Percentiles rank a stretch among this genome's conserved stretches.
These are phyloP conservation scores for Trichoderma breve DNA, from an alignment of 2,329 filamentous ascomycete species.

Conservation along the genomic window DNA sequence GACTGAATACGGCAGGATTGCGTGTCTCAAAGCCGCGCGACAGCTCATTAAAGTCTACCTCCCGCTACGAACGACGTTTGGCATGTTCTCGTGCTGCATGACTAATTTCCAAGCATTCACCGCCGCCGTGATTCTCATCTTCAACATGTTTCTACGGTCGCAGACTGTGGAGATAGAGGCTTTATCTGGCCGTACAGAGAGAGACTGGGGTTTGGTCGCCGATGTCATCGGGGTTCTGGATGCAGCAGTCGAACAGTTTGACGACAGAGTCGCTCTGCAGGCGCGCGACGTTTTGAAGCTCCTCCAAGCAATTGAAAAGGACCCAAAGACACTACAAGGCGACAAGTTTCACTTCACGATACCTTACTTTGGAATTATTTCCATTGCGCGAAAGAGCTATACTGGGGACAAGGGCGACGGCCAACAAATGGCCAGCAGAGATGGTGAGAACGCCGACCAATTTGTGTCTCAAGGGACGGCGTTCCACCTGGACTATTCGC, in stretches of 20 bases:
- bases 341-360: slow-evolving; percentile 14
- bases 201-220: slow-evolving; percentile 4
- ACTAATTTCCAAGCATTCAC: slow-evolving; percentile 19
- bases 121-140: slow-evolving; percentile 14
- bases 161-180: not conserved
- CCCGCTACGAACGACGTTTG: slow-evolving; percentile 4
- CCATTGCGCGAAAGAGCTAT: slow-evolving; percentile 1
- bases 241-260: not conserved
- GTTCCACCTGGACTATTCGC: not conserved
- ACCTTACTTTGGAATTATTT: slow-evolving; percentile 3
- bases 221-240: not conserved
- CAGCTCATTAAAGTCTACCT: slow-evolving; percentile 13
- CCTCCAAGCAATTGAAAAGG: slow-evolving; percentile 4
- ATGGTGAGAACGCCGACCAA: too few relatives aligned
- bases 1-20: slow-evolving; percentile 11
- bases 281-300: slow-evolving; percentile 7
- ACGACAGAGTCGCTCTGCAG: slow-evolving; percentile 8
- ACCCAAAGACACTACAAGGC: not conserved
- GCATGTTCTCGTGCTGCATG: slow-evolving; percentile 16
- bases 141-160: slow-evolving; percentile 1
- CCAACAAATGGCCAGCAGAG: not conserved
- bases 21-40: slow-evolving; percentile 12
- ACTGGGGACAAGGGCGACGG: not conserved
- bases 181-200: not conserved
- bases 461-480: not conserved